phyloP scores from a whole-genome alignment of 495 filamentous ascomycete genomes.

The Podospora conica region DNA sequence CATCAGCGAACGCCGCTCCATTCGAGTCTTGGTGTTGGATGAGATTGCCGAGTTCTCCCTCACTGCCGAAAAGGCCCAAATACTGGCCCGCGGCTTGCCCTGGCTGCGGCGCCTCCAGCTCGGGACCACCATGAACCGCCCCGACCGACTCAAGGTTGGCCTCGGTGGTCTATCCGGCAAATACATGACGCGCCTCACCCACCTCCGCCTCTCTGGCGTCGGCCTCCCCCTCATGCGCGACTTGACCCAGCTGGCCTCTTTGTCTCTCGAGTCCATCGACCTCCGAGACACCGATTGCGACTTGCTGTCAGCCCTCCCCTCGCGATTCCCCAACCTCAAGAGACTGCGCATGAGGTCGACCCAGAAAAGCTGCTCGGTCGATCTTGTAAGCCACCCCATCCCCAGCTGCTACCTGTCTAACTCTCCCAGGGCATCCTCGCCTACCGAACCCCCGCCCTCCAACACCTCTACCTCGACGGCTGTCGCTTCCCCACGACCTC shows the following conservation, averaged over 20 bases:
- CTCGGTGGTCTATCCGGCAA: not conserved
- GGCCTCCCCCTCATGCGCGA: not conserved
- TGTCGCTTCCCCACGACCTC: not conserved
- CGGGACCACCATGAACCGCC: not conserved
- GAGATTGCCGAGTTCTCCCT: slow-evolving; percentile 13
- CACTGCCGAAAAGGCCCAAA: slow-evolving; percentile 3
- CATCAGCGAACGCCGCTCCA: slow-evolving; percentile 10
- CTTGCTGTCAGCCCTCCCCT: not conserved
- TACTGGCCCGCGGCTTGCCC: slow-evolving; percentile 4
- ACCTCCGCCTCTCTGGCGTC: not conserved
- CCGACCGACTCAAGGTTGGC: not conserved
- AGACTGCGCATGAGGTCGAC: not conserved
- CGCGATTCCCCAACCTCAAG: not conserved
- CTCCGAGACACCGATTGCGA: not conserved
- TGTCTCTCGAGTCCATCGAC: not conserved
- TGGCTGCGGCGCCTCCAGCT: slow-evolving; percentile 15
- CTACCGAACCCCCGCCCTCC: slow-evolving; percentile 12
- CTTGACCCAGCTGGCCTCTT: not conserved
- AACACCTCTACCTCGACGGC: slow-evolving; percentile 16
- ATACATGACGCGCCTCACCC: not conserved
- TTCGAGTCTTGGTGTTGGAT: slow-evolving; percentile 13
- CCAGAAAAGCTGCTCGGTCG: not conserved
- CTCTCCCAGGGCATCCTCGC: not conserved
- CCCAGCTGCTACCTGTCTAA: not conserved
- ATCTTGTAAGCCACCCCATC: not conserved